These are phyloP conservation scores for Babesia ovata DNA, from an alignment of 169 alveolate genomes.

Conservation along the genomic window DNA sequence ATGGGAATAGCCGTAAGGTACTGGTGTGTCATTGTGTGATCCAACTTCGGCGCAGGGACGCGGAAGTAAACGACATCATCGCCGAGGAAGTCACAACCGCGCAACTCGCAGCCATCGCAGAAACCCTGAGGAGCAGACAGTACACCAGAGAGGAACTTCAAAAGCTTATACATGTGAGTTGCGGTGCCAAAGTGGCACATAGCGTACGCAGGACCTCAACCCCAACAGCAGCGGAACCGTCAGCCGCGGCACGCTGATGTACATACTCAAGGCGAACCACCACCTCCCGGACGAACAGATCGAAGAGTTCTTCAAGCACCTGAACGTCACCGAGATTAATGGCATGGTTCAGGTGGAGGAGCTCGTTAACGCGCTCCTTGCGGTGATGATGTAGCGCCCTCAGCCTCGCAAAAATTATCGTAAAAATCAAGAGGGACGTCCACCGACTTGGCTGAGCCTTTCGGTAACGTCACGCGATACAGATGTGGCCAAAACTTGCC, in stretches of 20 bases:
- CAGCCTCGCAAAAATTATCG: neutral
- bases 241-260: constrained; percentile 20
- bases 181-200: neutral
- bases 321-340: constrained; percentile 12
- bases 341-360: constrained; percentile 7
- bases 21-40: neutral
- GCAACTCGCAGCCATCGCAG: constrained; percentile 11
- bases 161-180: constrained; percentile 14
- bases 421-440: neutral
- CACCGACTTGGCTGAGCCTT: neutral
- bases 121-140: neutral
- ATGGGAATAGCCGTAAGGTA: constrained; percentile 27
- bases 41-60: neutral
- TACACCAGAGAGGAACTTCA: constrained; percentile 7
- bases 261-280: constrained; percentile 35
- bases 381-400: neutral
- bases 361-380: constrained; percentile 20
- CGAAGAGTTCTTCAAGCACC: constrained; percentile 11
- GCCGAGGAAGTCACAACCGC: constrained; percentile 3
- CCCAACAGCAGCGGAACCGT: constrained; percentile 14
- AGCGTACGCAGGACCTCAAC: constrained; percentile 18
- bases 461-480: neutral
- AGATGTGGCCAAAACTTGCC: constrained; percentile 38
- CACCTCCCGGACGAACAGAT: constrained; percentile 19
- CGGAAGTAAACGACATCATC: constrained; percentile 8